These are phyloP conservation scores for Daedaleopsis sinensis DNA, from an alignment of 768 basidiomycete species.

Conservation along the genomic window DNA sequence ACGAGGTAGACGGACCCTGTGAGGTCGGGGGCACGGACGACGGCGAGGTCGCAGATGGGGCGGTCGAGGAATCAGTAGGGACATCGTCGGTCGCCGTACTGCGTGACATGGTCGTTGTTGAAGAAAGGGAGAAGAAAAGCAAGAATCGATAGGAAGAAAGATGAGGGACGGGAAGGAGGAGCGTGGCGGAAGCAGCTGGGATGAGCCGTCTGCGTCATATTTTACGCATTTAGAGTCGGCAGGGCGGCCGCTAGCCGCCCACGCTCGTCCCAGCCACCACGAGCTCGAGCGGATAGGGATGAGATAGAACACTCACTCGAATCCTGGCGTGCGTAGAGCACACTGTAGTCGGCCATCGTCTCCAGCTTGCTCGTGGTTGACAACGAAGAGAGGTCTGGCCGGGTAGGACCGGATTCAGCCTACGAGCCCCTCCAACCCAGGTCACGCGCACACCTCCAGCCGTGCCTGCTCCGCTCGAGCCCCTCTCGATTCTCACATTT, in stretches of 20 bases:
- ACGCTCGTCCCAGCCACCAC: neutral
- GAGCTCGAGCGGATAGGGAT: neutral
- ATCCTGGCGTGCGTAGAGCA: conserved; percentile 10
- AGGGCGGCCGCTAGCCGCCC: neutral
- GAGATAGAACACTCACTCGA: conserved; percentile 12
- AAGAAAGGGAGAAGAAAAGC: conserved; percentile 4
- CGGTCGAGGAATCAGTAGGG: conserved; percentile 1
- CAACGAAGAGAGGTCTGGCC: neutral
- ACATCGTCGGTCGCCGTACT: neutral
- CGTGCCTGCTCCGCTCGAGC: neutral
- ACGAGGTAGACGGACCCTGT: conserved; percentile 10
- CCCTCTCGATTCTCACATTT: neutral
- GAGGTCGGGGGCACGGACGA: conserved; percentile 1
- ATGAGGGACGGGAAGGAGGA: conserved; percentile 5
- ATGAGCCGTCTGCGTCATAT: conserved; percentile 1
- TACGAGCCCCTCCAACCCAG: neutral
- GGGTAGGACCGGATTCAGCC: neutral
- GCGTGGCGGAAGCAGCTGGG: conserved; percentile 1
- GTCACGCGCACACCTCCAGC: too few relatives aligned
- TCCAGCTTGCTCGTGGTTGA: neutral
- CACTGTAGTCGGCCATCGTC: conserved; percentile 1
- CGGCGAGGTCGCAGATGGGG: conserved; percentile 1
- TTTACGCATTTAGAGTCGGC: conserved; percentile 2
- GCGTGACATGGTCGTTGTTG: conserved; percentile 16
- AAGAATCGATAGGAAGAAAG: neutral